Evolutionary conservation across 192 early-diverging fungal species (phyloP).

Genomic region (Glomus cerebriforme): DNA sequence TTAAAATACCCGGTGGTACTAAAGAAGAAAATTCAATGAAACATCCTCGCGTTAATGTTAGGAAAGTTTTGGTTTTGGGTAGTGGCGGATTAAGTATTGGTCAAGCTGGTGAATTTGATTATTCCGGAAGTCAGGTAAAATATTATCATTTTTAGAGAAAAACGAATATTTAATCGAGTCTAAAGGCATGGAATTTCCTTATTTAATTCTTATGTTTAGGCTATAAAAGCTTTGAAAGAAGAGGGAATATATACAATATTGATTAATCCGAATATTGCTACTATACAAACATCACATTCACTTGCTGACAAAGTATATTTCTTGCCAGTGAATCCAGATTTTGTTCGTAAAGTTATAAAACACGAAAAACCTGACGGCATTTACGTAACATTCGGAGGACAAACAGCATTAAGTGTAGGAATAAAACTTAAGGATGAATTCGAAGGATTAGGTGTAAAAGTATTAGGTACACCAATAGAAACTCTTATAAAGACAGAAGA

Average conservation of each 20-base stretch:
- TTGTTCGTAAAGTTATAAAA: constrained; percentile 89
- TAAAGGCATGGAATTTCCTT: too few species aligned
- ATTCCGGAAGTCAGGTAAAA: constrained; percentile 69
- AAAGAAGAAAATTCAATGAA: constrained; percentile 45
- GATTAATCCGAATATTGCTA: constrained; percentile 99
- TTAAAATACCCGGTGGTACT: constrained; percentile 67
- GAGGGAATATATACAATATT: constrained; percentile 90
- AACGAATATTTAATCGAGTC: neutral
- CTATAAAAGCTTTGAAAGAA: constrained; percentile 96
- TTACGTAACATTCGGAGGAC: constrained; percentile 94
- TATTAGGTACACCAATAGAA: constrained; percentile 93
- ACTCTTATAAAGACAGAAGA: constrained; percentile 93
- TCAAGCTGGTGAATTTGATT: constrained; percentile 99
- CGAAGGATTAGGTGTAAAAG: constrained; percentile 80
- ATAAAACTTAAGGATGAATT: constrained; percentile 87
- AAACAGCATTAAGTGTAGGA: constrained; percentile 94
- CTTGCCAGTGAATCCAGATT: constrained; percentile 91
- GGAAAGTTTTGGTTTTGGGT: constrained; percentile 93
- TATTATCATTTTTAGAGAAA: neutral
- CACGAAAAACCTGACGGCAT: constrained; percentile 95
- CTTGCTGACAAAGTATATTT: constrained; percentile 97
- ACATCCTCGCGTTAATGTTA: constrained; percentile 57
- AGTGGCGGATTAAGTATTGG: constrained; percentile 94
- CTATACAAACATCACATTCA: constrained; percentile 92
- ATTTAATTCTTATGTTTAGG: constrained; percentile 54